Evolutionary conservation across 129 eudicot genomes (phyloP), one percentile per base, ranked within the genome.

Genomic region (Centrapalus pauciflorus): DNA sequence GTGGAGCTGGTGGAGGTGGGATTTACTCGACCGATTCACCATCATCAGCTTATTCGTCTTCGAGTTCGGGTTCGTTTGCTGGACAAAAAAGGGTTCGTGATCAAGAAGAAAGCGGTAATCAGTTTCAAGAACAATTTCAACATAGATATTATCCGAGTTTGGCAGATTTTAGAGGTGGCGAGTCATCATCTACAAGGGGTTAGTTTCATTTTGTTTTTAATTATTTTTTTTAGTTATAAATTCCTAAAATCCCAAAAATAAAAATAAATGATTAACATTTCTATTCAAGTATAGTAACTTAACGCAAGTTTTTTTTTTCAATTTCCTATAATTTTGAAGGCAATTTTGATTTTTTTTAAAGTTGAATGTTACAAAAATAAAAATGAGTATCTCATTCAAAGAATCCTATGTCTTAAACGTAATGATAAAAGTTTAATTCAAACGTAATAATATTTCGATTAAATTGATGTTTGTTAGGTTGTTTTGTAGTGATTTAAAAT

Each of bases 11-110:
- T 25, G 13, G 30, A 19, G 64, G 58, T 13, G 62, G 69, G 37
- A 35, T 62, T 61, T 35, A 61, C 17, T 32, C 67, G 0, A 24
- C 62, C 30, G 63, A 76, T 79, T 82, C 87, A 1, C 87, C 86
- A 3, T 32, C 76, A 24, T 77, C 84, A 0, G 75, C 81, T 41
- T 84, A 87, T 55, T 82, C 96, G 5, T 77, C 96, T 16, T 85
- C 92, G 9, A 81, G 87, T 61, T 81, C 85, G 1, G 85, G 85
- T 1, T 74, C 90, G 16, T 79, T 80, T 58, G 79, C 81, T 0
- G 96, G 96, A 29, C 88, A 76, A 28, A 89, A 89, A 63, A 81
- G 96, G 46, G 66, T 74, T 13, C 86, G 89, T 9, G 83, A 83
- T 56, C 84, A 81, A 17, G 91, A 82, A 50, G 81, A 73, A 24